Conservation (phyloP, 208 protist species). For the Leishmania amazonensis region DNA sequence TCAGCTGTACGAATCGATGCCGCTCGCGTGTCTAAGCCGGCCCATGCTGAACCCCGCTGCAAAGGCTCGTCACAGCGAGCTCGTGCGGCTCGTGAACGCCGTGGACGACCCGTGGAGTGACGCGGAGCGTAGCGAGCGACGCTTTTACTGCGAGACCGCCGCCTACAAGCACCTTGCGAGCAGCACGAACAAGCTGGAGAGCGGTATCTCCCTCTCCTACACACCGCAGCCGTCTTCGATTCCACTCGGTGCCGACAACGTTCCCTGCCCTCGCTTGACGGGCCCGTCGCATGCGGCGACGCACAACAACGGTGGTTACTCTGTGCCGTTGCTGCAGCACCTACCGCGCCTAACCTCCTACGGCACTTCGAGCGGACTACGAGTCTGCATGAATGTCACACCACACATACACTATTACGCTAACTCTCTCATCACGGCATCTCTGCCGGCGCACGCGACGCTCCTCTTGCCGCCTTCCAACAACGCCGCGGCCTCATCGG, state of each 20-base stretch:
- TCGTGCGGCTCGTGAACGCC: conserved; percentile 31
- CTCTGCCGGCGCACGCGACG: neutral
- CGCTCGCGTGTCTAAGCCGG: conserved; percentile 58
- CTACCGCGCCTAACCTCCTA: neutral
- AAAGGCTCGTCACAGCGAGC: conserved; percentile 38
- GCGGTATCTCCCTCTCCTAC: neutral
- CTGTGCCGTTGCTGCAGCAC: neutral
- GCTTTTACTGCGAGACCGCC: conserved; percentile 20
- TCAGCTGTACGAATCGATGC: conserved; percentile 57
- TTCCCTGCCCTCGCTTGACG: neutral
- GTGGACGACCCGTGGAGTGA: conserved; percentile 28
- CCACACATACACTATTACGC: neutral
- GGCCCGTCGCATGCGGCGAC: neutral
- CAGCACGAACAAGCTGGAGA: conserved; percentile 21
- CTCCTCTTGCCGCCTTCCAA: neutral
- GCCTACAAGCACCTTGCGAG: conserved; percentile 14
- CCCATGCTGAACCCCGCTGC: conserved; percentile 52
- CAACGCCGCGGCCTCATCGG: neutral
- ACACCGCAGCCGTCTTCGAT: neutral
- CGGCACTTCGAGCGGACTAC: neutral
- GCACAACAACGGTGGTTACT: neutral
- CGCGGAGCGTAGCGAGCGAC: conserved; percentile 34
- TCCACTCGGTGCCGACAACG: neutral
- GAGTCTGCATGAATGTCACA: neutral
- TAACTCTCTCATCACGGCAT: neutral